These are phyloP conservation scores for Orobanche coerulescens DNA, from an alignment of 257 asterid genomes.

Conservation along the genomic window DNA sequence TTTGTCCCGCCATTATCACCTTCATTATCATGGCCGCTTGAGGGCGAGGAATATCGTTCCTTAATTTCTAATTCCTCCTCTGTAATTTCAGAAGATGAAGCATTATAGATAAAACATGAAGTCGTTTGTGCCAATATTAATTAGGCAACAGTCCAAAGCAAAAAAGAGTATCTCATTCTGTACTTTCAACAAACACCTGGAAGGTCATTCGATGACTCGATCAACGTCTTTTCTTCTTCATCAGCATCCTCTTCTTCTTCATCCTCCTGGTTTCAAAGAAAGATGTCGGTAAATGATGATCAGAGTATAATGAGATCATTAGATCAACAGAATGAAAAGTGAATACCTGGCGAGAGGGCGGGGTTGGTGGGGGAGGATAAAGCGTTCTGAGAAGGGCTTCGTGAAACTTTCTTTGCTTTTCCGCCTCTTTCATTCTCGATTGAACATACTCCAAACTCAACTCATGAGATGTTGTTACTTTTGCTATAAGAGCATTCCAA, in stretches of 20 bases:
- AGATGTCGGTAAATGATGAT: neutral
- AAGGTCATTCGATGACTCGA: slow-evolving; percentile 19
- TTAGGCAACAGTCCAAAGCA: neutral
- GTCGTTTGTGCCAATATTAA: neutral
- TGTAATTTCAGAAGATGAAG: slow-evolving; percentile 7
- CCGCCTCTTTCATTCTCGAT: slow-evolving; percentile 38
- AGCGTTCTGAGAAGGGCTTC: slow-evolving; percentile 55
- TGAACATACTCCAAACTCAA: no score
- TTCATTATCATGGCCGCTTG: slow-evolving; percentile 17
- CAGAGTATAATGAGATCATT: neutral
- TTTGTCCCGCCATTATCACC: slow-evolving; percentile 19
- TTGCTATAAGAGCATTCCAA: no score
- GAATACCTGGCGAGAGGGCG: slow-evolving; percentile 32
- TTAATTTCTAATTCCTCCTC: slow-evolving; percentile 38
- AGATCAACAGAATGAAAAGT: neutral
- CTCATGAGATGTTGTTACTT: no score
- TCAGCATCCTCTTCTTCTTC: no score
- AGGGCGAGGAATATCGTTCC: slow-evolving; percentile 24
- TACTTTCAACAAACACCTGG: slow-evolving; percentile 38
- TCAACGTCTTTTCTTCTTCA: slow-evolving; percentile 16
- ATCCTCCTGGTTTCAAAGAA: slow-evolving; percentile 22
- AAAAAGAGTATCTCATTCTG: neutral
- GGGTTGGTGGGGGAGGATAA: slow-evolving; percentile 62
- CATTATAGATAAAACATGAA: neutral
- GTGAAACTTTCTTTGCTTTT: slow-evolving; percentile 48